A percentile compares a stretch with the other conserved stretches of the same genome.
phyloP scores from a whole-genome alignment of 1,284 basidiomycete genomes.

The Peniophora sp. region DNA sequence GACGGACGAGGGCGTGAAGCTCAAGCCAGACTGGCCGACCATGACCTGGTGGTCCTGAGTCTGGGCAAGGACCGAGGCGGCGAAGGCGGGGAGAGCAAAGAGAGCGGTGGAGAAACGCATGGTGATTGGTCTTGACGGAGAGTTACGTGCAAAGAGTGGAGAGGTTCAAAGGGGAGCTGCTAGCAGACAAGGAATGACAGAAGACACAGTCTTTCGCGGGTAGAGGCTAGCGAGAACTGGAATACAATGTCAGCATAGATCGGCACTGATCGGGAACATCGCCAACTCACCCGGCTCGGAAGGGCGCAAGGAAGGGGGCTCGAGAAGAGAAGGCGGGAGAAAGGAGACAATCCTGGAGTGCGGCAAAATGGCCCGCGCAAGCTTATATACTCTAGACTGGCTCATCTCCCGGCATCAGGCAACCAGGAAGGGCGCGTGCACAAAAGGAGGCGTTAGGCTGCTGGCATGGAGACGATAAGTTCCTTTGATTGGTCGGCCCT shows the following conservation, averaged over 20 bases:
- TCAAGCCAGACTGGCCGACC: slow-evolving; percentile 40
- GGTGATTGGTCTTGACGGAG: slow-evolving; percentile 6
- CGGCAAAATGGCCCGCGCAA: too few relatives aligned
- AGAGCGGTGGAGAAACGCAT: slow-evolving; percentile 16
- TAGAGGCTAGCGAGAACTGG: slow-evolving; percentile 10
- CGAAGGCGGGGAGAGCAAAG: slow-evolving; percentile 11
- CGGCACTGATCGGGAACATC: neutral
- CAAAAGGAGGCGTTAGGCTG: too few relatives aligned
- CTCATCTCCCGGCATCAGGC: too few relatives aligned
- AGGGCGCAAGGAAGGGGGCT: slow-evolving; percentile 2
- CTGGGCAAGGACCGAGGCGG: slow-evolving; percentile 8
- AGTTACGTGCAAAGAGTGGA: slow-evolving; percentile 1
- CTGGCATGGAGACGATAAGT: too few relatives aligned
- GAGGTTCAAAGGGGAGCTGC: neutral
- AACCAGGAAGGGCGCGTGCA: too few relatives aligned
- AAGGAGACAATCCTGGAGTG: neutral
- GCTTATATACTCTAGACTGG: too few relatives aligned
- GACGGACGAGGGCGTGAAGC: slow-evolving; percentile 37
- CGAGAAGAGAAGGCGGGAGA: slow-evolving; percentile 4
- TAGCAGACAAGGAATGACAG: neutral
- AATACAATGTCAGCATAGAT: neutral
- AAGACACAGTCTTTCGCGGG: neutral
- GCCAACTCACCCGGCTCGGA: slow-evolving; percentile 10
- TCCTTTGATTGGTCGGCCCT: too few relatives aligned
- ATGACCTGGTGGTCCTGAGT: slow-evolving; percentile 19